Percentiles rank a stretch among this genome's conserved stretches.
Conservation (phyloP, 2,329 filamentous ascomycete species). For the Torrubiellomyces zombiae region DNA sequence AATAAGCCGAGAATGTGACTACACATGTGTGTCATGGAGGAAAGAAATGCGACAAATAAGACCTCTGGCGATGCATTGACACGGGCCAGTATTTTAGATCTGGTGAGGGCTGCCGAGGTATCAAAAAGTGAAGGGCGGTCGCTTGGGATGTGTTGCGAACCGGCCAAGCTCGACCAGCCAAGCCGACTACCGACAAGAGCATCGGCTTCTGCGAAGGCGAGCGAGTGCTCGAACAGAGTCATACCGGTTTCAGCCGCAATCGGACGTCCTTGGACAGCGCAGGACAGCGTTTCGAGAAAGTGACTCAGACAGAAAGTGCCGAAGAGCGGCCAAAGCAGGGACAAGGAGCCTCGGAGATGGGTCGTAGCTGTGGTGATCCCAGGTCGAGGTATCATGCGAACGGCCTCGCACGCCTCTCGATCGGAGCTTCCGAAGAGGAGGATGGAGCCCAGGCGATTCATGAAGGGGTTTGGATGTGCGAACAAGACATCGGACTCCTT, state of each 20-base stretch:
- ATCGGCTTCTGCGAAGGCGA: constrained; percentile 92
- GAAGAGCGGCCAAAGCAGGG: constrained; percentile 60
- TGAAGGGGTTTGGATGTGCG: constrained; percentile 47
- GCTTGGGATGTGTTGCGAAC: constrained; percentile 23
- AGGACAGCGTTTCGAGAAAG: constrained; percentile 76
- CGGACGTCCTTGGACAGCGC: constrained; percentile 69
- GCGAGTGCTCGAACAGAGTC: constrained; percentile 89
- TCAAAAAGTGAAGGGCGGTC: constrained; percentile 8
- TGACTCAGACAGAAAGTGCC: constrained; percentile 57
- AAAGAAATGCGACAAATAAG: constrained; percentile 72
- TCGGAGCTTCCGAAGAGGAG: constrained; percentile 62
- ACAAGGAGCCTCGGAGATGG: constrained; percentile 60
- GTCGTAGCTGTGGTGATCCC: constrained; percentile 28
- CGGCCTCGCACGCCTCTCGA: constrained; percentile 54
- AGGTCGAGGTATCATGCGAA: constrained; percentile 49
- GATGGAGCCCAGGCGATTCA: constrained; percentile 56
- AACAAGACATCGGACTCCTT: constrained; percentile 54
- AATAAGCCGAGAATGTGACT: constrained; percentile 72
- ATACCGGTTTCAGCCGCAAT: constrained; percentile 80
- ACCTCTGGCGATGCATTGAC: constrained; percentile 86
- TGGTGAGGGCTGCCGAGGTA: constrained; percentile 31
- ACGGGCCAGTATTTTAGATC: constrained; percentile 54
- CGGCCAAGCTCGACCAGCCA: constrained; percentile 48
- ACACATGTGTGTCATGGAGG: constrained; percentile 71
- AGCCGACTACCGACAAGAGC: constrained; percentile 69